Percentiles rank a stretch among this genome's conserved stretches.
phyloP scores from a whole-genome alignment of 495 filamentous ascomycete species.

The Tuber borchii region DNA sequence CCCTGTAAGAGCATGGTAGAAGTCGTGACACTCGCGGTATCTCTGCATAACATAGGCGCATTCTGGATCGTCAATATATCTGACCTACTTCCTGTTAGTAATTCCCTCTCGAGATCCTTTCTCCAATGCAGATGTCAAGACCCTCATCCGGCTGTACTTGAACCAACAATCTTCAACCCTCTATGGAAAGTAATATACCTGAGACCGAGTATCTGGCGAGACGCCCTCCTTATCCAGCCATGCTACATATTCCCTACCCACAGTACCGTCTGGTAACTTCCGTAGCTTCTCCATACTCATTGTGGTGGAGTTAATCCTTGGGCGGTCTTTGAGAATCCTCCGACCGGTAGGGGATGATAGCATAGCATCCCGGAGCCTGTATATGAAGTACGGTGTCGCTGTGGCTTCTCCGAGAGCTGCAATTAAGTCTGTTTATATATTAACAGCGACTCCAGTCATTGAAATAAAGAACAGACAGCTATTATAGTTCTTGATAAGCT shows the following conservation, averaged over 20 bases:
- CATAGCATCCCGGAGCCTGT: slow-evolving; percentile 87
- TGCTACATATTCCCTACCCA: slow-evolving; percentile 74
- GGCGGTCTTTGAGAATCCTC: slow-evolving; percentile 81
- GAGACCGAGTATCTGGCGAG: slow-evolving; percentile 71
- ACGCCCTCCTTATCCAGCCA: slow-evolving; percentile 94
- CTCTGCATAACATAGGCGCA: slow-evolving; percentile 98
- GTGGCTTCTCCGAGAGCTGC: slow-evolving; percentile 89
- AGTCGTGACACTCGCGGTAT: slow-evolving; percentile 95
- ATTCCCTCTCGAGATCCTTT: too few species aligned
- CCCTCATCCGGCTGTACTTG: neutral
- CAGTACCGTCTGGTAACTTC: slow-evolving; percentile 60
- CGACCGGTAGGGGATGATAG: slow-evolving; percentile 75
- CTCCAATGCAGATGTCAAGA: neutral
- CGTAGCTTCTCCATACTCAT: slow-evolving; percentile 67
- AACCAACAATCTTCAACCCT: neutral
- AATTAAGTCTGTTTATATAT: slow-evolving; percentile 64
- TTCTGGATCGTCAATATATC: slow-evolving; percentile 88
- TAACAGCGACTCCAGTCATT: slow-evolving; percentile 14
- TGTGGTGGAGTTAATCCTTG: slow-evolving; percentile 75
- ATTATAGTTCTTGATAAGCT: neutral
- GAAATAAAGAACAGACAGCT: neutral
- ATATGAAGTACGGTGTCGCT: slow-evolving; percentile 89
- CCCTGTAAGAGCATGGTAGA: slow-evolving; percentile 93
- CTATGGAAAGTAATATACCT: slow-evolving; percentile 12
- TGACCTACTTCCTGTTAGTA: slow-evolving; percentile 50